Evolutionary conservation across 352 stramenopile genomes (phyloP).

Genomic region (Globisporangium irregulare): DNA sequence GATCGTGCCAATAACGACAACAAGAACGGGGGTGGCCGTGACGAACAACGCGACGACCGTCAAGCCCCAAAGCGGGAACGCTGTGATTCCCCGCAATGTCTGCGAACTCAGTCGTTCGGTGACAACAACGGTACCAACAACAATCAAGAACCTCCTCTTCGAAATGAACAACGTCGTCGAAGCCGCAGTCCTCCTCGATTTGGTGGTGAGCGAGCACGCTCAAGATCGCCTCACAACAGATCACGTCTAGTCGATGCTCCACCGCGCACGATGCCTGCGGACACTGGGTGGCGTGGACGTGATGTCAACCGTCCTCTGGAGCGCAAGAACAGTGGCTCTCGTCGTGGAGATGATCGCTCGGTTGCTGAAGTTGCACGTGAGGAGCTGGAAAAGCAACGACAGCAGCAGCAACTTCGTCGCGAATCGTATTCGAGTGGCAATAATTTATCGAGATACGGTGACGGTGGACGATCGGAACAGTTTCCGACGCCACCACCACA

Average conservation of each 20-base stretch:
- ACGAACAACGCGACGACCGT: slow-evolving; percentile 22
- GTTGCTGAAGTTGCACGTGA: slow-evolving; percentile 54
- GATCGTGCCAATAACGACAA: neutral
- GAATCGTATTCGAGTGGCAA: slow-evolving; percentile 20
- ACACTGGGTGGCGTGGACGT: slow-evolving; percentile 24
- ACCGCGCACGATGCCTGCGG: neutral
- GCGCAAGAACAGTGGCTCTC: slow-evolving; percentile 23
- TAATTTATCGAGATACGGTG: slow-evolving; percentile 31
- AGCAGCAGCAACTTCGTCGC: slow-evolving; percentile 35
- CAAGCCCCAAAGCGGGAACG: neutral
- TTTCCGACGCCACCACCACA: slow-evolving; percentile 1
- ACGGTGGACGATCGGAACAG: slow-evolving; percentile 22
- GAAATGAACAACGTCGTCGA: slow-evolving; percentile 4
- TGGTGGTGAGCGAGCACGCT: slow-evolving; percentile 1
- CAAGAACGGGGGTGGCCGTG: slow-evolving; percentile 9
- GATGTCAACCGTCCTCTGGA: slow-evolving; percentile 22
- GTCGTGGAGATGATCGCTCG: slow-evolving; percentile 36
- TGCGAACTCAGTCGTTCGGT: neutral
- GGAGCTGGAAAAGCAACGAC: slow-evolving; percentile 40
- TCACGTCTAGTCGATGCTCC: neutral
- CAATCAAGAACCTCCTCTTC: neutral
- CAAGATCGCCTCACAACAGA: slow-evolving; percentile 9
- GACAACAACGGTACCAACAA: slow-evolving; percentile 1
- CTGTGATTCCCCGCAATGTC: neutral
- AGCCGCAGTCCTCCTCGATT: slow-evolving; percentile 16